These are phyloP conservation scores for Cornus florida DNA, from an alignment of 148 eudicot genomes.

Conservation along the genomic window DNA sequence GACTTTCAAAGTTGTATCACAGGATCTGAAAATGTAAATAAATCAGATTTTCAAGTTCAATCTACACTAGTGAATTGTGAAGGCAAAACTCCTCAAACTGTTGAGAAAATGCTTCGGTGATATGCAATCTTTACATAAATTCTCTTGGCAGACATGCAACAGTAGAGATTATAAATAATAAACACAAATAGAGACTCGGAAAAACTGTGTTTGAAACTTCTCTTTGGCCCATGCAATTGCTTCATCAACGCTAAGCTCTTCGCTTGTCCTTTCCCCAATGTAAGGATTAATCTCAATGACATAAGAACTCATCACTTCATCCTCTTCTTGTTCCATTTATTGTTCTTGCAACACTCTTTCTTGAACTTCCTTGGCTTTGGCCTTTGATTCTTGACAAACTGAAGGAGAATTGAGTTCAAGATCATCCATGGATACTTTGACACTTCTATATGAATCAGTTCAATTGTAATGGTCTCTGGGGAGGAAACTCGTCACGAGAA, in stretches of 20 bases:
- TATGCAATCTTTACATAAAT: too few species aligned
- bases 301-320: slow-evolving; percentile 45
- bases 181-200: too few species aligned
- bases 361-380: neutral
- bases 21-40: too few species aligned
- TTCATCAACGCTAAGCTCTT: slow-evolving; percentile 53
- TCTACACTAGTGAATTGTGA: too few species aligned
- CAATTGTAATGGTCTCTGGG: slow-evolving; percentile 39
- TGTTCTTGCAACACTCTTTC: slow-evolving; percentile 10
- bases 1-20: too few species aligned
- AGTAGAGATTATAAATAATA: too few species aligned
- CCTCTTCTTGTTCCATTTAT: slow-evolving; percentile 26
- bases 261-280: slow-evolving; percentile 32
- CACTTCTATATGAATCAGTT: slow-evolving; percentile 23
- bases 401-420: too few species aligned
- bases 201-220: slow-evolving; percentile 39
- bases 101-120: too few species aligned
- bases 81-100: too few species aligned
- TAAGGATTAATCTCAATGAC: slow-evolving; percentile 39
- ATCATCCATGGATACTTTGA: slow-evolving; percentile 15
- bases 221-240: slow-evolving; percentile 91
- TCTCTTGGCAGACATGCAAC: too few species aligned
- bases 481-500: slow-evolving; percentile 37
- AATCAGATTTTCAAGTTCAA: too few species aligned
- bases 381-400: too few species aligned